Conservation (phyloP, 306 rosid genomes). For the Trifolium repens region DNA sequence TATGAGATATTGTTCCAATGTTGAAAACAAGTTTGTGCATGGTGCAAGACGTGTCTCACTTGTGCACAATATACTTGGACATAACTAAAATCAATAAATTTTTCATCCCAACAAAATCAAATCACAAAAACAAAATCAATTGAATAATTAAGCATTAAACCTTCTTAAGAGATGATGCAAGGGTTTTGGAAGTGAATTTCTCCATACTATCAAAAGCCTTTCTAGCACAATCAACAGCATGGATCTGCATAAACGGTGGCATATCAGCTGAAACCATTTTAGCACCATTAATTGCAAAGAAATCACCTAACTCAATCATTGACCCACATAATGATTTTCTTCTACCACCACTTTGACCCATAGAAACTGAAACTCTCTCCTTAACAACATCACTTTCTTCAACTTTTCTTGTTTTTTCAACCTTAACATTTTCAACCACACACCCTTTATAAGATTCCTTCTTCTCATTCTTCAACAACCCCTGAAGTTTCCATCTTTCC, state of each 20-base stretch:
- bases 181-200: conserved; percentile 90
- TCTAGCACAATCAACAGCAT: conserved; percentile 88
- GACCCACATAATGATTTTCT: conserved; percentile 70
- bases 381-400: conserved; percentile 39
- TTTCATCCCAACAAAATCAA: too few relatives aligned
- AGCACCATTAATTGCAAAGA: conserved; percentile 73
- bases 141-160: conserved; percentile 34
- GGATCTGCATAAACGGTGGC: conserved; percentile 99
- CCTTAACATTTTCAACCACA: conserved; percentile 40
- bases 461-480: conserved; percentile 48
- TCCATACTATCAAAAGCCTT: conserved; percentile 82
- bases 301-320: conserved; percentile 63
- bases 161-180: conserved; percentile 88
- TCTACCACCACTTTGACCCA: conserved; percentile 53
- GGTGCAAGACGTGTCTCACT: too few relatives aligned
- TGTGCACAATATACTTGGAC: too few relatives aligned
- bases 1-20: too few relatives aligned
- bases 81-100: too few relatives aligned
- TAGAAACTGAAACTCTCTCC: conserved; percentile 53
- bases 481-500: conserved; percentile 52
- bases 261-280: conserved; percentile 87
- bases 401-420: conserved; percentile 36
- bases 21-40: too few relatives aligned
- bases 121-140: background rate
- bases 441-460: conserved; percentile 16